Conservation (phyloP, 495 filamentous ascomycete species). For the Penicillium cosmopolitanum region DNA sequence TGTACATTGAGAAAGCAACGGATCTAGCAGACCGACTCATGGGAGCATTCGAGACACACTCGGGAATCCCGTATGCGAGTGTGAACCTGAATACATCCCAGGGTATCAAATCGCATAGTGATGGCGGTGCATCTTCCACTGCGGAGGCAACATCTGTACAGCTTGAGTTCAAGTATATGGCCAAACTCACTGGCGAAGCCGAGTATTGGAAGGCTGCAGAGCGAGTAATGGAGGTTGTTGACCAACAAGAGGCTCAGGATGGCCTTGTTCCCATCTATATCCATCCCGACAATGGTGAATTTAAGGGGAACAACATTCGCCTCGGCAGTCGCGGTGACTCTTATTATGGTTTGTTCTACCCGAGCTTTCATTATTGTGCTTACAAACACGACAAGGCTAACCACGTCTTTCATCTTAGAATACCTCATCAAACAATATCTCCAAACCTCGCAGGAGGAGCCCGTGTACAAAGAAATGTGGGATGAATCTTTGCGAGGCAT, state of each 20-base stretch:
- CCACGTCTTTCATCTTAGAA: constrained; percentile 48
- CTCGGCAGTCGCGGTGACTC: constrained; percentile 93
- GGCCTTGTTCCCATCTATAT: constrained; percentile 93
- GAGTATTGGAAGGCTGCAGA: constrained; percentile 90
- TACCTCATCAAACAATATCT: constrained; percentile 97
- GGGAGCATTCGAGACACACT: constrained; percentile 82
- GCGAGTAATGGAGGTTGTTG: constrained; percentile 87
- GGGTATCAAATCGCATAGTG: constrained; percentile 77
- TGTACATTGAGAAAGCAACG: constrained; percentile 94
- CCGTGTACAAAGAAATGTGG: constrained; percentile 91
- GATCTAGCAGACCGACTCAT: constrained; percentile 87
- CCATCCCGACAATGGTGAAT: constrained; percentile 74
- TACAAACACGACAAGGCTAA: background rate
- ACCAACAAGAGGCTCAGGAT: constrained; percentile 74
- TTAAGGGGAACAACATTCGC: constrained; percentile 82
- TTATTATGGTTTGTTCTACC: constrained; percentile 70
- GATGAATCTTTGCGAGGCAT: constrained; percentile 82
- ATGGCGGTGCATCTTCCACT: constrained; percentile 90
- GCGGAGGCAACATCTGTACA: constrained; percentile 91
- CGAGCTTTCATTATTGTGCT: background rate
- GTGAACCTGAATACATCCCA: constrained; percentile 78
- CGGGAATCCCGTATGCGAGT: constrained; percentile 87
- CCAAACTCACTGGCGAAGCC: constrained; percentile 90
- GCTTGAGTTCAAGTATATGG: constrained; percentile 96
- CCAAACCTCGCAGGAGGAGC: constrained; percentile 85